Percentiles rank a stretch among this genome's conserved stretches.
Evolutionary conservation across 202 grass and related monocot genomes (phyloP).

Genomic region (Carex arenaria): DNA sequence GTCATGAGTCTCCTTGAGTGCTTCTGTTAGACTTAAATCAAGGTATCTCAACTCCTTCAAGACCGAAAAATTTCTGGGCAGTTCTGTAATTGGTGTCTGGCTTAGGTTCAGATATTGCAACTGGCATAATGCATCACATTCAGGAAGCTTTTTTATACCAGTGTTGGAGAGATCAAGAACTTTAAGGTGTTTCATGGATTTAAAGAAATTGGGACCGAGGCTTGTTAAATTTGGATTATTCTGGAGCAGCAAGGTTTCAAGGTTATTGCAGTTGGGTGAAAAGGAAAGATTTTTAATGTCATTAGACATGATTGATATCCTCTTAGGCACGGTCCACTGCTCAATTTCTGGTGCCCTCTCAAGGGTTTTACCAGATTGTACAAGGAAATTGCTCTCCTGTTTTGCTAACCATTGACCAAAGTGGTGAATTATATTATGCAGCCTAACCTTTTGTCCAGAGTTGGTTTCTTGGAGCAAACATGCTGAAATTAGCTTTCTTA

Average conservation of each 20-base stretch:
- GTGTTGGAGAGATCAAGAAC: slow-evolving; percentile 78
- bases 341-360: slow-evolving; percentile 21
- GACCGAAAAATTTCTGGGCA: neutral
- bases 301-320: slow-evolving; percentile 71
- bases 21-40: slow-evolving; percentile 46
- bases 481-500: slow-evolving; percentile 14
- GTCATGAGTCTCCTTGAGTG: slow-evolving; percentile 34
- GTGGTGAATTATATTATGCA: slow-evolving; percentile 52
- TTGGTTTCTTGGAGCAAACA: slow-evolving; percentile 39
- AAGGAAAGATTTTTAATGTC: slow-evolving; percentile 28
- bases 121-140: slow-evolving; percentile 23
- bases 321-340: slow-evolving; percentile 27
- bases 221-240: slow-evolving; percentile 23
- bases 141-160: slow-evolving; percentile 29
- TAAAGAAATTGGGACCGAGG: slow-evolving; percentile 38
- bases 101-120: slow-evolving; percentile 58
- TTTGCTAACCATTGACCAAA: slow-evolving; percentile 32
- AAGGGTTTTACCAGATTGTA: slow-evolving; percentile 32
- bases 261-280: slow-evolving; percentile 5
- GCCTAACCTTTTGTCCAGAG: slow-evolving; percentile 35
- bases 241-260: slow-evolving; percentile 19
- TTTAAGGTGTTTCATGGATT: slow-evolving; percentile 39
- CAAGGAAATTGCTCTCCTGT: slow-evolving; percentile 30
- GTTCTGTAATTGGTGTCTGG: slow-evolving; percentile 34
- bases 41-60: slow-evolving; percentile 18